Conservation (phyloP, 345 rosid genomes). For the Camelina hispida region DNA sequence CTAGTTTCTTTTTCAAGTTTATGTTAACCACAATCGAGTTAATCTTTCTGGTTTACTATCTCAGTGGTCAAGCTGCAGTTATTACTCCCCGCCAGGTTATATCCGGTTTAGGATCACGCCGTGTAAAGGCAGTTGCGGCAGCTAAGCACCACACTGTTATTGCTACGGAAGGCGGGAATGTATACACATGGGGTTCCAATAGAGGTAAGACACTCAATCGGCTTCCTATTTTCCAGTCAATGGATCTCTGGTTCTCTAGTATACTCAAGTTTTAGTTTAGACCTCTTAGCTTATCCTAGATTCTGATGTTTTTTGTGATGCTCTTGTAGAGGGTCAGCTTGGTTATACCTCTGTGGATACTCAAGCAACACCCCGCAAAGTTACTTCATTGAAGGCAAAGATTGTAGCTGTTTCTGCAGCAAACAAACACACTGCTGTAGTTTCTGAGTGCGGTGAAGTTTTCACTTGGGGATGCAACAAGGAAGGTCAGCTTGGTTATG, state of each 20-base stretch:
- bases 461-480: conserved; percentile 98
- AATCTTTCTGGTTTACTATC: conserved; percentile 20
- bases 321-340: conserved; percentile 91
- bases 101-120: conserved; percentile 79
- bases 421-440: conserved; percentile 93
- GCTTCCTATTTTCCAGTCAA: not conserved
- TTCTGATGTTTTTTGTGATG: conserved; percentile 38
- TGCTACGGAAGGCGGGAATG: conserved; percentile 90
- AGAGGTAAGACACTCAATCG: conserved; percentile 62
- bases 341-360: conserved; percentile 96
- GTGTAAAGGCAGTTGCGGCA: conserved; percentile 93
- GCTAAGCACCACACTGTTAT: conserved; percentile 98
- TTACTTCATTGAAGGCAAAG: conserved; percentile 70
- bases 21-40: conserved; percentile 16
- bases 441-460: conserved; percentile 89
- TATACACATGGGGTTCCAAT: conserved; percentile 97
- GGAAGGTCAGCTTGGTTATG: conserved; percentile 99
- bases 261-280: not conserved
- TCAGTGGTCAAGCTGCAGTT: conserved; percentile 99
- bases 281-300: not conserved
- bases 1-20: conserved; percentile 6
- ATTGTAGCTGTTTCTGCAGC: conserved; percentile 95
- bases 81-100: conserved; percentile 95
- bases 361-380: conserved; percentile 96
- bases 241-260: conserved; percentile 1